Evolutionary conservation across 164 flowering plant species (phyloP), one percentile per base, ranked within the genome.

Genomic region (Magnolia sinica): DNA sequence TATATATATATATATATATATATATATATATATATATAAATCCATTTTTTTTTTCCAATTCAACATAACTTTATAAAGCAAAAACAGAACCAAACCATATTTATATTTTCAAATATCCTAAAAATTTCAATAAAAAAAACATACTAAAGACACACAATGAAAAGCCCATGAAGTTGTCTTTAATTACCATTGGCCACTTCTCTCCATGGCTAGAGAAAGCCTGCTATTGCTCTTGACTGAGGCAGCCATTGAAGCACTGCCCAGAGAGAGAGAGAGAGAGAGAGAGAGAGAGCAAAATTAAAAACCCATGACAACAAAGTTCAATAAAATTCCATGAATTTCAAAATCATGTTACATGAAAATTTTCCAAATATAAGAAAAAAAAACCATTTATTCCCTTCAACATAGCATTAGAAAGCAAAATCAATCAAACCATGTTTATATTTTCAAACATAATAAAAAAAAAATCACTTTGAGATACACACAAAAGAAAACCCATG

Each of bases 211-310:
- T 37, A 4, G 11, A 29, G 97, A 93, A 45, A 84, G 75, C 70
- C 88, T 88, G 49, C 74, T 37, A 18, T 31, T 79, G 80, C 64
- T 80, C 63, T 79, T 84, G 9, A 72, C 65, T 37, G 86, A 64
- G 66, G 88, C 24, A 27, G 87, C 80, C 78, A 78, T 81, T 1
- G 52, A 29, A 11, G 11, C 16, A 37, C 45, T 37, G 45, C 45
- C 45, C 45, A 37, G 45, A 37, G 45, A 37, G 45, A 37, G 45
- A 37, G 45, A 37, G 45, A 37, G 45, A 37, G 45, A 37, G 45
- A 27, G 64, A 14, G 69, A 16, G 31, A n/a, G 18, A 5, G 59
- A 8, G 72, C 13, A 37, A 37, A 3, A 37, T 37, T 37, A 37
- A 37, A 37, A 37, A 37, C 45, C 45, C 45, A 37, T 37, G 45